A percentile compares a stretch with the other conserved stretches of the same genome.
Evolutionary conservation across 2,329 filamentous ascomycete genomes (phyloP).

Genomic region (Tothia fuscella): DNA sequence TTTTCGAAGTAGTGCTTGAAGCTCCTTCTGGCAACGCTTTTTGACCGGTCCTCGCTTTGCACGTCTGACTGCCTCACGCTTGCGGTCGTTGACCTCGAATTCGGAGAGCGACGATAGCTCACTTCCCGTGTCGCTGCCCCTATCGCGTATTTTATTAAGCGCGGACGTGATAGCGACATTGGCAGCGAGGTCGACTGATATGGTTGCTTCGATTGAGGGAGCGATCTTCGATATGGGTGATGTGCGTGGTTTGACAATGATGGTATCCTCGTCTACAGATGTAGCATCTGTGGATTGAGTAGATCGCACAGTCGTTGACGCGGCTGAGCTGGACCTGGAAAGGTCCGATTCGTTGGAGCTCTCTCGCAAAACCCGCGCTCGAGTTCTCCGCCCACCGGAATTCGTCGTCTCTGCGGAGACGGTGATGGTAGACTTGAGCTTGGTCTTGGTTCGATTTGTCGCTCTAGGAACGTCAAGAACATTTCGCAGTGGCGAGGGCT

Average conservation of each 20-base stretch:
- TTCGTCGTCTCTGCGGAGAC: not conserved
- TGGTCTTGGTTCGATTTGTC: not conserved
- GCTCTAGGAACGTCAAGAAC: not conserved
- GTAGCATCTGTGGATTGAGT: not conserved
- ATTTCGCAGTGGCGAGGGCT: not conserved
- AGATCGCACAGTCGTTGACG: not conserved
- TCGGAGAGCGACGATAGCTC: conserved; percentile 1
- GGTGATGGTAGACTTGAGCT: not conserved
- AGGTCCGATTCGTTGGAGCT: not conserved
- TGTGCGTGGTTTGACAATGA: not conserved
- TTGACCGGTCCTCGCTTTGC: not conserved
- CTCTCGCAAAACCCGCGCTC: not conserved
- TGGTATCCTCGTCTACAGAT: not conserved
- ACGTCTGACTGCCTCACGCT: not conserved
- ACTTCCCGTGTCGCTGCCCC: not conserved
- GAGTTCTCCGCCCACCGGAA: not conserved
- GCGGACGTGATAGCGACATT: not conserved
- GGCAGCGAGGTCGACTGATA: not conserved
- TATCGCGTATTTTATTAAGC: too few relatives aligned
- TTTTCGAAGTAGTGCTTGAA: not conserved
- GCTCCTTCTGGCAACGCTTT: not conserved
- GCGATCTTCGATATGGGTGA: not conserved
- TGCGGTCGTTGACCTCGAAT: not conserved
- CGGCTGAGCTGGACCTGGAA: not conserved
- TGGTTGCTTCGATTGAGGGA: not conserved